These are phyloP conservation scores for Saccharomycopsis hybrid DNA, from an alignment of 1,139 yeast species.

Conservation along the genomic window DNA sequence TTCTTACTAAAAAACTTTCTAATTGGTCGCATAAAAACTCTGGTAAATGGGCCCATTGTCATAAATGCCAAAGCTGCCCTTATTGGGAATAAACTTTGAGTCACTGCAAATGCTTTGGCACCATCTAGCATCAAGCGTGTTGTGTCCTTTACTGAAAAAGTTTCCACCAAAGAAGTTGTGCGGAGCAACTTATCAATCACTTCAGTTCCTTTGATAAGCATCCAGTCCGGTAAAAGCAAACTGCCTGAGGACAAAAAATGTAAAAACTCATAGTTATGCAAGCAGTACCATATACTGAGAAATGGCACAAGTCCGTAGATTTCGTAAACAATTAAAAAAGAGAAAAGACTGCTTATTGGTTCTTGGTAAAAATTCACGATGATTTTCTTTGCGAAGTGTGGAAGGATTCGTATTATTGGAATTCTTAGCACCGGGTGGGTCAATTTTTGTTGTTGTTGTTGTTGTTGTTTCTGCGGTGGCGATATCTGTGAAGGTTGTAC, in stretches of 20 bases:
- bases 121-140: slow-evolving; percentile 4
- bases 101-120: slow-evolving; percentile 7
- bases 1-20: background rate
- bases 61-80: slow-evolving; percentile 10
- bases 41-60: slow-evolving; percentile 1
- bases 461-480: too few relatives aligned
- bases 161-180: slow-evolving; percentile 2
- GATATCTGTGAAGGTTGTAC: too few relatives aligned
- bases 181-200: background rate
- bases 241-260: background rate
- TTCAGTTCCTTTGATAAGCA: slow-evolving; percentile 2
- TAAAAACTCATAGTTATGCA: slow-evolving; percentile 5
- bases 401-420: background rate
- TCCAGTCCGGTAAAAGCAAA: background rate
- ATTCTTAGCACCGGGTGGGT: background rate
- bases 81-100: slow-evolving; percentile 7
- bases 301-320: slow-evolving; percentile 10
- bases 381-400: background rate
- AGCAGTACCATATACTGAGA: slow-evolving; percentile 7
- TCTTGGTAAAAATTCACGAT: slow-evolving; percentile 1
- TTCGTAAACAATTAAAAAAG: slow-evolving; percentile 14
- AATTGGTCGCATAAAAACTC: slow-evolving; percentile 3
- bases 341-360: slow-evolving; percentile 6
- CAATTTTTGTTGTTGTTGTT: too few relatives aligned
- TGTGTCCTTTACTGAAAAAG: slow-evolving; percentile 5